Evolutionary conservation across 2,329 filamentous ascomycete genomes (phyloP).

Genomic region (Fusarium annulatum): DNA sequence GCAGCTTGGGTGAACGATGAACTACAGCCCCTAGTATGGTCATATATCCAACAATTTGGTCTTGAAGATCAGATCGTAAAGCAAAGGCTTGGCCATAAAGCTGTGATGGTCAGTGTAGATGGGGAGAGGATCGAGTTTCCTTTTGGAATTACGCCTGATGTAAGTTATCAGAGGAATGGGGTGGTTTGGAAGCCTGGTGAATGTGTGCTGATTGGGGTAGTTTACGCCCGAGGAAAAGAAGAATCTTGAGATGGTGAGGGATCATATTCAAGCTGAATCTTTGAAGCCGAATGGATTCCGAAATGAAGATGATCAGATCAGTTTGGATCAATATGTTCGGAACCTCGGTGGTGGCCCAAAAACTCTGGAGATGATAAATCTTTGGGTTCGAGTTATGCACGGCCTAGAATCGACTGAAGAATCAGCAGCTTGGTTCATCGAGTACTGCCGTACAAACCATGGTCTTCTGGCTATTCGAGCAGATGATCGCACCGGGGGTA

Average conservation of each 20-base stretch:
- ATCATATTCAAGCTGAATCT: constrained; percentile 51
- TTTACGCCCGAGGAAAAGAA: constrained; percentile 48
- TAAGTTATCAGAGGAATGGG: background rate
- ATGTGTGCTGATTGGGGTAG: constrained; percentile 30
- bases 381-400: constrained; percentile 53
- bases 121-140: constrained; percentile 42
- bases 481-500: constrained; percentile 50
- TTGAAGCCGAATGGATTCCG: constrained; percentile 37
- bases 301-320: constrained; percentile 47
- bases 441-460: constrained; percentile 51
- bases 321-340: constrained; percentile 50
- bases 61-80: constrained; percentile 51
- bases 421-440: constrained; percentile 52
- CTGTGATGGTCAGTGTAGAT: constrained; percentile 54
- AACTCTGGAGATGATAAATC: constrained; percentile 49
- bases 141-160: constrained; percentile 40
- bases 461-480: constrained; percentile 51
- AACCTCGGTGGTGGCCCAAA: constrained; percentile 47
- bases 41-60: constrained; percentile 53
- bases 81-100: constrained; percentile 61
- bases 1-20: constrained; percentile 71
- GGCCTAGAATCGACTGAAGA: constrained; percentile 51
- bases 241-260: constrained; percentile 49
- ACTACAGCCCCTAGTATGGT: constrained; percentile 60
- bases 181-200: rapidly evolving